Evolutionary conservation across 2,329 filamentous ascomycete species (phyloP).

Genomic region (Pleochaeta shiraiana): DNA sequence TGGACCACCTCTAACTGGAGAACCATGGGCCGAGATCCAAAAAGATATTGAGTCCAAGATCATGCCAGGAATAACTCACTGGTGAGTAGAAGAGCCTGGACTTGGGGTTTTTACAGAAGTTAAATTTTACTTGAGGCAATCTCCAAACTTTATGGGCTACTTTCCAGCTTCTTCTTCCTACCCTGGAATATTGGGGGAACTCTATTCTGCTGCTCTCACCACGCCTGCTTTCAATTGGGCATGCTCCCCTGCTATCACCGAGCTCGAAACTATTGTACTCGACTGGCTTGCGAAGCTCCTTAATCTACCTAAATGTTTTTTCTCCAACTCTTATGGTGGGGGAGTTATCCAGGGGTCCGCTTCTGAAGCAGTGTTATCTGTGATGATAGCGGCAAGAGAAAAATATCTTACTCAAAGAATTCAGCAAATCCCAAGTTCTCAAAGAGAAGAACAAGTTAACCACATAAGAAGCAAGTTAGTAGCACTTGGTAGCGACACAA

Average conservation of each 20-base stretch:
- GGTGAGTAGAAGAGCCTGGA: too few relatives aligned
- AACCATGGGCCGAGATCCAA: slow-evolving; percentile 59
- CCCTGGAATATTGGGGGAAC: slow-evolving; percentile 72
- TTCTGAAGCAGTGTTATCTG: slow-evolving; percentile 67
- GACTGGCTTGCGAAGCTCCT: slow-evolving; percentile 76
- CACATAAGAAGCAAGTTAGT: slow-evolving; percentile 50
- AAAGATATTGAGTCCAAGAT: slow-evolving; percentile 70
- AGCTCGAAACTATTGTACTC: slow-evolving; percentile 79
- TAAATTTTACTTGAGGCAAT: slow-evolving; percentile 41
- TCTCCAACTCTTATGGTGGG: slow-evolving; percentile 47
- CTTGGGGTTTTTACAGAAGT: too few relatives aligned
- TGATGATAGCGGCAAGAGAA: slow-evolving; percentile 73
- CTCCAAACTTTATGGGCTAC: slow-evolving; percentile 89
- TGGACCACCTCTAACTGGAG: slow-evolving; percentile 40
- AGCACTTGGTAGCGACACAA: slow-evolving; percentile 55
- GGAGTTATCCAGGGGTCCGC: slow-evolving; percentile 91
- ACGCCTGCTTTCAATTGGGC: slow-evolving; percentile 96
- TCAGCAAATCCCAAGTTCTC: slow-evolving; percentile 27
- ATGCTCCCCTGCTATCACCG: slow-evolving; percentile 76
- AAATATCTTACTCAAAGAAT: slow-evolving; percentile 44
- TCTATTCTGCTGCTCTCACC: slow-evolving; percentile 77
- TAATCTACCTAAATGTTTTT: slow-evolving; percentile 48
- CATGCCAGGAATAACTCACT: slow-evolving; percentile 81
- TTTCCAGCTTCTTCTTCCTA: slow-evolving; percentile 69
- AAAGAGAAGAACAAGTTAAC: slow-evolving; percentile 47